A percentile compares a stretch with the other conserved stretches of the same genome.
Evolutionary conservation across 2,329 filamentous ascomycete genomes (phyloP).

Genomic region (Talaromyces sp.): DNA sequence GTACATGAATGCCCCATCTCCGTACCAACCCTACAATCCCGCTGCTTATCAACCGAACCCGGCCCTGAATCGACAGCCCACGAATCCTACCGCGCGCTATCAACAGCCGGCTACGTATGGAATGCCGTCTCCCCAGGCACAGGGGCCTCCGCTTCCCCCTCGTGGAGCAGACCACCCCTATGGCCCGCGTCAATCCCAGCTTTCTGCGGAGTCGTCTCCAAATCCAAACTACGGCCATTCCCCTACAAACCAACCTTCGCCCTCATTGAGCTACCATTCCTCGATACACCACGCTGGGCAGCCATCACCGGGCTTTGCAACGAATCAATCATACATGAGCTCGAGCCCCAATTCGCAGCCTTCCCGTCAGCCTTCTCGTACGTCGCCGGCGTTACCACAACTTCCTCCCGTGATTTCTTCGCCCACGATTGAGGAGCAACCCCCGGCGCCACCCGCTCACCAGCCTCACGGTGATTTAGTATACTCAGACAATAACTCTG

Average conservation of each 20-base stretch:
- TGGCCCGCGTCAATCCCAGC: conserved; percentile 29
- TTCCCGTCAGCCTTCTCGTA: conserved; percentile 7
- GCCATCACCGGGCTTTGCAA: conserved; percentile 20
- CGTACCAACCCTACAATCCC: conserved; percentile 47
- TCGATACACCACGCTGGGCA: conserved; percentile 25
- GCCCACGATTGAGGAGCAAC: conserved; percentile 23
- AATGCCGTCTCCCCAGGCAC: conserved; percentile 24
- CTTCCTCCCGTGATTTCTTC: conserved; percentile 5
- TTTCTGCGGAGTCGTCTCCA: conserved; percentile 17
- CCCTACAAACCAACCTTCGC: conserved; percentile 19
- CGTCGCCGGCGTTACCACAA: conserved; percentile 15
- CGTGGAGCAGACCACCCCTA: conserved; percentile 36
- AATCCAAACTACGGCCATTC: conserved; percentile 24
- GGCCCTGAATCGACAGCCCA: conserved; percentile 25
- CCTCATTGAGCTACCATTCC: conserved; percentile 24
- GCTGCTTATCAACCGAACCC: conserved; percentile 43
- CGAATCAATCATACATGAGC: conserved; percentile 18
- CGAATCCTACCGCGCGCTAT: conserved; percentile 22
- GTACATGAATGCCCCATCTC: conserved; percentile 18
- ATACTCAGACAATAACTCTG: conserved; percentile 25
- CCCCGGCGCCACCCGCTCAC: conserved; percentile 31
- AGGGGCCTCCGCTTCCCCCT: conserved; percentile 35
- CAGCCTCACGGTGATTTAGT: conserved; percentile 20
- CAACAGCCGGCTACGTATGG: conserved; percentile 29
- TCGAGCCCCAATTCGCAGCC: conserved; percentile 8